Evolutionary conservation across 495 filamentous ascomycete genomes (phyloP), one percentile per base, ranked within the genome.

Genomic region (Neurospora sp.): DNA sequence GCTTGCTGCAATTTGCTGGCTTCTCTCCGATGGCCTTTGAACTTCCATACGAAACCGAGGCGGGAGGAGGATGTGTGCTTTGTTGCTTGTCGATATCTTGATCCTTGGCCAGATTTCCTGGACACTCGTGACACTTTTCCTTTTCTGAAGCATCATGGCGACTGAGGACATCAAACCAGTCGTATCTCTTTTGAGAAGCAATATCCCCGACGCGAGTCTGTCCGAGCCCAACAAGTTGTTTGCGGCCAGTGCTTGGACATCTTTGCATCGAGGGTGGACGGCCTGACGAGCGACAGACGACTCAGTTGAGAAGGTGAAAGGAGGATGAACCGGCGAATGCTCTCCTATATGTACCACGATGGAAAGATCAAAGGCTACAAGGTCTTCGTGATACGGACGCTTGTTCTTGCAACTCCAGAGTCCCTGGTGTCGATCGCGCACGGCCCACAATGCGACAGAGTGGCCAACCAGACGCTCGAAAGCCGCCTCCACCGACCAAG

Each of bases 401-500:
- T 18, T 66, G 53, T 66, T 31, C 27, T 66, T 66, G 53, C 53
- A 61, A 61, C 53, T 35, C 53, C 6, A 18, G 53, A 35, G 71
- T 70, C 70, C 75, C 74, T 75, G 46, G 73, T 76, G 72, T 75
- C 71, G 70, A 72, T 73, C 72, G 71, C 68, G 78, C 79, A 78
- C 75, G 73, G 73, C 39, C 78, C 79, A 77, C 72, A 18, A 20
- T 72, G 40, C 35, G 53, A 20, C 35, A 18, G 40, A 74, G 39
- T 72, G 71, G 73, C 79, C 79, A 80, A 80, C 75, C 76, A 78
- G 73, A 70, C 40, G 38, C n/a, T 27, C 66, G 38, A 70, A 69
- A 73, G 71, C 75, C n/a, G 59, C 37, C 22, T 77, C 75, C 73
- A 77, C 74, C 73, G 78, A 74, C 59, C 73, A 69, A 72, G 41